Conservation (phyloP, 768 basidiomycete species). For the Phlegmacium glaucopus region DNA sequence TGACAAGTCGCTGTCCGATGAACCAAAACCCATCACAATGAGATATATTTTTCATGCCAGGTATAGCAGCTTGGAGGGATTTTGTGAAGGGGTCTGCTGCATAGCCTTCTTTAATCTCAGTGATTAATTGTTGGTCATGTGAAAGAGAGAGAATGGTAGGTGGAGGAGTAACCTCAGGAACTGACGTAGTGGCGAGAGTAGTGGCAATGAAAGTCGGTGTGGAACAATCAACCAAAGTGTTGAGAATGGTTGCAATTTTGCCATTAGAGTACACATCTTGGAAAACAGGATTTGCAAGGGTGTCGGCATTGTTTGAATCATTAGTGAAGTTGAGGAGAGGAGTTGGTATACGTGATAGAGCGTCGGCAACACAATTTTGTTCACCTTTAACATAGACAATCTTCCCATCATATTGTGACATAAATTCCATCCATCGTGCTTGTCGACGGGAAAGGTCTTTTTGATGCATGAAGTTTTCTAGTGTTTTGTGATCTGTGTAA, state of each 20-base stretch:
- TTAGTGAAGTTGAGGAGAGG: not conserved
- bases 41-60: not conserved
- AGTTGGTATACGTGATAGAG: slow-evolving; percentile 17
- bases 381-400: slow-evolving; percentile 32
- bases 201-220: no score
- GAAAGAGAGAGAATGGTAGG: no score
- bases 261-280: no score
- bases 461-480: slow-evolving; percentile 29
- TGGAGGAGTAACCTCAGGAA: no score
- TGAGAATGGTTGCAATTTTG: no score
- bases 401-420: slow-evolving; percentile 30
- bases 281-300: not conserved
- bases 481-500: slow-evolving; percentile 34
- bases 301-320: not conserved
- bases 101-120: not conserved
- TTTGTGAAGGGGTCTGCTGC: not conserved
- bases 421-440: slow-evolving; percentile 27
- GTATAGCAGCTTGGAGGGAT: not conserved
- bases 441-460: slow-evolving; percentile 6
- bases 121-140: not conserved
- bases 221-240: no score
- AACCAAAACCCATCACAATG: not conserved
- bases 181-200: no score
- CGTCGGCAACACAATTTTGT: slow-evolving; percentile 32
- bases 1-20: not conserved